Evolutionary conservation across 441 rosid species (phyloP), one percentile per base, ranked within the genome.

Genomic region (Gossypium davidsonii): DNA sequence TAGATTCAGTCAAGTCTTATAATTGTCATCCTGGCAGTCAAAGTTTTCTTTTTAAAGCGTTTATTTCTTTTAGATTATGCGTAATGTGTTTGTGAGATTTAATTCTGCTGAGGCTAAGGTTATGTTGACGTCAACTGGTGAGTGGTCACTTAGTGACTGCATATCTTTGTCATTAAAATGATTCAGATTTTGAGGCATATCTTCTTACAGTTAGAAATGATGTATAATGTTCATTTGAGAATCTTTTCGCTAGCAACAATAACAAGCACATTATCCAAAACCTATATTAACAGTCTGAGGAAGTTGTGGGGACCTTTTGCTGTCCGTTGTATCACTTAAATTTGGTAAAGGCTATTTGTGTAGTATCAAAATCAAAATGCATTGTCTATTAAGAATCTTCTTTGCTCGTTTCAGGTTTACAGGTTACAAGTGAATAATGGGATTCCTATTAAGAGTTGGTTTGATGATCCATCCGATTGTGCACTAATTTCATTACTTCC

Each of bases 371-470:
- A 21, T 58, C 46, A 37, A 25, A 67, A 26, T 60, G 17, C 17
- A 39, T 26, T 44, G 26, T 49, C 53, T 7, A 46, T 57, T 73
- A 37, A 37, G 42, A 21, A 8, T 73, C 67, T 20, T 72, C 79
- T 75, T 73, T 64, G 57, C 72, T 77, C 77, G 58, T 88, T 88
- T 80, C 90, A 94, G 98, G 98, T 94, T 74, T 94, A 89, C 92
- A 87, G 87, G 79, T 82, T 92, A 90, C 98, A 94, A 86, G 83
- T 92, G 78, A 87, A 89, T 82, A 94, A 94, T 55, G 98, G 97
- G 78, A 94, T 94, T 81, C 98, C 98, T 34, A 94, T 94, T 76
- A 85, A 85, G 89, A 94, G 98, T 85, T 94, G 98, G 98, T 92
- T 92, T 67, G 90, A 88, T 86, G 98, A 94, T 80, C 88, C 94